A percentile compares a stretch with the other conserved stretches of the same genome.
Evolutionary conservation across 1,139 yeast species (phyloP).

Genomic region (Suhomyces yuchorum): DNA sequence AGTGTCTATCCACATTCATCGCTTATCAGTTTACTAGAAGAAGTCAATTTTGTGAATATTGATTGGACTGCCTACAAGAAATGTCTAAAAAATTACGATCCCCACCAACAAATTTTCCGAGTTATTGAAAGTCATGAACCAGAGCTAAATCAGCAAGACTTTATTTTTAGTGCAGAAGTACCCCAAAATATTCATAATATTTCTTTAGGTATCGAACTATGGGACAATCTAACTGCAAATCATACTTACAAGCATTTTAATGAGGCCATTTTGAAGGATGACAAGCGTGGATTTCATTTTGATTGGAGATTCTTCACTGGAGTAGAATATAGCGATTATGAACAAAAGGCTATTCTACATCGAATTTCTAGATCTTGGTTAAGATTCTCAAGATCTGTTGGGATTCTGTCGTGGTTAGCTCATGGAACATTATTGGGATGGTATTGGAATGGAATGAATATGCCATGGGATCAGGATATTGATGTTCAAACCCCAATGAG

Average conservation of each 20-base stretch:
- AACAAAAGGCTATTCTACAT: constrained; percentile 47
- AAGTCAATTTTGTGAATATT: neutral
- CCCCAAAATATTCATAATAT: neutral
- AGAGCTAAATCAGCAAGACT: neutral
- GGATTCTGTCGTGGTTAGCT: constrained; percentile 56
- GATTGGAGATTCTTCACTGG: constrained; percentile 47
- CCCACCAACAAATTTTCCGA: neutral
- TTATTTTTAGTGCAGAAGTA: neutral
- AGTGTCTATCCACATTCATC: neutral
- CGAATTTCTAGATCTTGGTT: constrained; percentile 57
- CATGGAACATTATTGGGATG: constrained; percentile 64
- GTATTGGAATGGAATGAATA: constrained; percentile 58
- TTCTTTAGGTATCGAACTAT: neutral
- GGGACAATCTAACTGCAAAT: neutral
- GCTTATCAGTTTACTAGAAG: neutral
- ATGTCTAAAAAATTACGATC: neutral
- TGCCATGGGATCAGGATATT: constrained; percentile 67
- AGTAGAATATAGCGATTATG: constrained; percentile 32
- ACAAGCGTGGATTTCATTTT: constrained; percentile 30
- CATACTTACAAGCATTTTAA: constrained; percentile 20
- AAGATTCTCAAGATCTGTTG: constrained; percentile 44
- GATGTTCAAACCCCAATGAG: constrained; percentile 56
- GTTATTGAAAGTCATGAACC: neutral
- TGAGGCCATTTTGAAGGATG: constrained; percentile 45
- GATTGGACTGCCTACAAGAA: neutral